Conservation (phyloP, 257 asterid genomes). For the Misopates orontium region DNA sequence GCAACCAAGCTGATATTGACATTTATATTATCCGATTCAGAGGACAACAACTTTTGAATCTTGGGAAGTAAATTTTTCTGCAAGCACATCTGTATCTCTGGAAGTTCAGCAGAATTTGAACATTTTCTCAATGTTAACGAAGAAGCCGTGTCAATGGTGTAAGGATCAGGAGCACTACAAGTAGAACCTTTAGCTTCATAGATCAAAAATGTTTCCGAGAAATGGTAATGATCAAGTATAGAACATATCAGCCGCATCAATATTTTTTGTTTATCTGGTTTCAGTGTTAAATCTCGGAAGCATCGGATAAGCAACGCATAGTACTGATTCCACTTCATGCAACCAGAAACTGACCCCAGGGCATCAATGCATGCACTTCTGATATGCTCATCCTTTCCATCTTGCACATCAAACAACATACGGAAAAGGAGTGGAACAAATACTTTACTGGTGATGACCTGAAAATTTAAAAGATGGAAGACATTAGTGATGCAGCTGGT, state of each 20-base stretch:
- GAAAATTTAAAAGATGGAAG: conserved; percentile 20
- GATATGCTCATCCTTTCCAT: conserved; percentile 88
- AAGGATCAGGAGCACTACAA: conserved; percentile 44
- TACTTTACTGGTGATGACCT: conserved; percentile 72
- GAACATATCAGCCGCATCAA: conserved; percentile 68
- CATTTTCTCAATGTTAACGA: conserved; percentile 30
- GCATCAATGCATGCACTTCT: conserved; percentile 80
- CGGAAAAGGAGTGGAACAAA: conserved; percentile 77
- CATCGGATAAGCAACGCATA: conserved; percentile 62
- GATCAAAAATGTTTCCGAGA: conserved; percentile 41
- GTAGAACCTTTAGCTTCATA: conserved; percentile 40
- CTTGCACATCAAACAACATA: conserved; percentile 66
- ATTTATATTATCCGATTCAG: conserved; percentile 69
- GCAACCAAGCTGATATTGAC: conserved; percentile 73
- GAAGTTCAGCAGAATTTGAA: conserved; percentile 32
- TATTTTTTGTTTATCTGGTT: conserved; percentile 74
- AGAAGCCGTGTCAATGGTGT: conserved; percentile 31
- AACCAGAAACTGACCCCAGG: conserved; percentile 69
- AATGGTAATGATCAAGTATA: conserved; percentile 77
- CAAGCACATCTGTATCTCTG: conserved; percentile 50
- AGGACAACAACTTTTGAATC: conserved; percentile 68
- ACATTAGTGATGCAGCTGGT: conserved; percentile 24
- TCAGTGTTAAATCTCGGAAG: conserved; percentile 65
- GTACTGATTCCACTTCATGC: conserved; percentile 78
- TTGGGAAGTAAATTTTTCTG: conserved; percentile 64